phyloP scores from a whole-genome alignment of 495 filamentous ascomycete genomes.

The Penicillium atrosanguineum region DNA sequence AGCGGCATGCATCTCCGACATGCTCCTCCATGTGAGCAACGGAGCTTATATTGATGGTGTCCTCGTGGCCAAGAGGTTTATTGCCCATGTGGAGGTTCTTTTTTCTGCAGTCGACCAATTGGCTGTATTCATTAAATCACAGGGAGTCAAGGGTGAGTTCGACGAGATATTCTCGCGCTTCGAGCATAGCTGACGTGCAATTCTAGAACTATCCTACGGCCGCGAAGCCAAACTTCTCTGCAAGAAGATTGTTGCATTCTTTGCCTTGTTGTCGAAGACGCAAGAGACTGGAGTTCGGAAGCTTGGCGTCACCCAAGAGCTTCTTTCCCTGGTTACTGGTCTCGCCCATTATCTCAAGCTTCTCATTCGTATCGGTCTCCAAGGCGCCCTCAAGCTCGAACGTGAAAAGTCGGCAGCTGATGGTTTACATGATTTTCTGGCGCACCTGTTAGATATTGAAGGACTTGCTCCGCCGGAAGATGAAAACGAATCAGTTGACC shows the following conservation, averaged over 20 bases:
- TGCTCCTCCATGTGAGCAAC: conserved; percentile 99
- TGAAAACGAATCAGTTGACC: conserved; percentile 68
- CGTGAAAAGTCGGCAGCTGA: conserved; percentile 71
- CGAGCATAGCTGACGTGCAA: conserved; percentile 8
- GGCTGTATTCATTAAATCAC: conserved; percentile 63
- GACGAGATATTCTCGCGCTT: neutral
- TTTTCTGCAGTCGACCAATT: conserved; percentile 87
- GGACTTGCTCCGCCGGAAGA: conserved; percentile 55
- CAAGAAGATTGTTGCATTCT: conserved; percentile 99
- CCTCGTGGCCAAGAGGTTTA: conserved; percentile 93
- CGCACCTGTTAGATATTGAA: conserved; percentile 74
- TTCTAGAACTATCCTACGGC: conserved; percentile 77
- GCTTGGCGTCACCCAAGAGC: conserved; percentile 93
- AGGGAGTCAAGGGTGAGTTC: conserved; percentile 71
- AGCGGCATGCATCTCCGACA: conserved; percentile 97
- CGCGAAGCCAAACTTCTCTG: conserved; percentile 96
- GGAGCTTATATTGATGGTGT: conserved; percentile 95
- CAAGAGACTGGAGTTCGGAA: conserved; percentile 84
- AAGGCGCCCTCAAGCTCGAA: conserved; percentile 89
- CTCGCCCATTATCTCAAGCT: conserved; percentile 98
- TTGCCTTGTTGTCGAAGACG: conserved; percentile 86
- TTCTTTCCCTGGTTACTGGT: conserved; percentile 91
- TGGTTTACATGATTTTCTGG: conserved; percentile 76
- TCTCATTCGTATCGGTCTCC: conserved; percentile 92
- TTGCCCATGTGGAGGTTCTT: conserved; percentile 90